phyloP scores from a whole-genome alignment of 2,329 filamentous ascomycete genomes.

The Dactylellina cionopaga region DNA sequence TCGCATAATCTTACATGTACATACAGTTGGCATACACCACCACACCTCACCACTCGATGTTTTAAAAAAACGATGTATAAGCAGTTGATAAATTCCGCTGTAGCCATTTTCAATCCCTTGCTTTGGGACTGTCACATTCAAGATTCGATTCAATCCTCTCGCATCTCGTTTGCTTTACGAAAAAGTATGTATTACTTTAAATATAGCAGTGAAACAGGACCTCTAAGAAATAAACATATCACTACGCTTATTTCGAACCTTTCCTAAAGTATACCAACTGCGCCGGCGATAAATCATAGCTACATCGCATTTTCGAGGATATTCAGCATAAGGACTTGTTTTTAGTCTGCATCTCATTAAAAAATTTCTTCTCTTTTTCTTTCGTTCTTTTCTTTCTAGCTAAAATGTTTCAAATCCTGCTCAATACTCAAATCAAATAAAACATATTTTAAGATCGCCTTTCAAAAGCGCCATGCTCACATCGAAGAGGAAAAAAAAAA shows the following conservation, averaged over 20 bases:
- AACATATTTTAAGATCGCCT: slow-evolving; percentile 44
- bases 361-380: slow-evolving; percentile 12
- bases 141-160: background rate
- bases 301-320: too few relatives aligned
- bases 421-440: slow-evolving; percentile 22
- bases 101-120: slow-evolving; percentile 3
- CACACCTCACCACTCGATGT: background rate
- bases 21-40: slow-evolving; percentile 35
- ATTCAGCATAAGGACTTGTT: too few relatives aligned
- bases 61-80: background rate
- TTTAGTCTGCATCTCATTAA: slow-evolving; percentile 16
- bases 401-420: slow-evolving; percentile 36
- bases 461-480: slow-evolving; percentile 43
- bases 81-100: background rate
- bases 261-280: slow-evolving; percentile 36
- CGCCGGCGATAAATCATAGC: too few relatives aligned
- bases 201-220: slow-evolving; percentile 52
- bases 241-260: slow-evolving; percentile 37
- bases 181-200: slow-evolving; percentile 43
- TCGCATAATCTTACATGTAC: slow-evolving; percentile 52
- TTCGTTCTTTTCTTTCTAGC: slow-evolving; percentile 17
- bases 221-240: slow-evolving; percentile 52
- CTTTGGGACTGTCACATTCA: background rate
- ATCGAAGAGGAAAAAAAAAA: slow-evolving; percentile 16
- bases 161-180: background rate